A percentile compares a stretch with the other conserved stretches of the same genome.
Evolutionary conservation across 2,329 filamentous ascomycete genomes (phyloP).

Genomic region (Pseudocercospora crystallina): DNA sequence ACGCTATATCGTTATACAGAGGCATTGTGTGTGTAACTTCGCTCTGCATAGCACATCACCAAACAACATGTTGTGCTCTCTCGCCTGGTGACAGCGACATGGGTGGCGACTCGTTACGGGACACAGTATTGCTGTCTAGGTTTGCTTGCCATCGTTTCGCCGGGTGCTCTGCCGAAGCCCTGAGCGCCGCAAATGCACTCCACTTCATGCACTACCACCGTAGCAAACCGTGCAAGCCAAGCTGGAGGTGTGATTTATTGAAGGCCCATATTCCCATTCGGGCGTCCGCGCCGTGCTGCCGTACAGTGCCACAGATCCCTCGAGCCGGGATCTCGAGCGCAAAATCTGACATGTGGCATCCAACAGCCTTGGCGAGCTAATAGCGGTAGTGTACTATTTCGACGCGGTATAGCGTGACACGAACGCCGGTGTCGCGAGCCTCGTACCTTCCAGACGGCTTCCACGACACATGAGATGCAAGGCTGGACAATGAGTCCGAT

Average conservation of each 20-base stretch:
- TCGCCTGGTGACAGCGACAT: background rate
- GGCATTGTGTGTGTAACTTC: slow-evolving; percentile 1
- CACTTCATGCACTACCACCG: slow-evolving; percentile 13
- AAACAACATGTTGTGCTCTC: background rate
- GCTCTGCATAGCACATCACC: background rate
- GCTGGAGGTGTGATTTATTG: slow-evolving; percentile 1
- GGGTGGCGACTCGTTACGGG: no score
- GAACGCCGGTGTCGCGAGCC: background rate
- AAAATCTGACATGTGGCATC: slow-evolving; percentile 8
- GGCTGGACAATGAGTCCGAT: no score
- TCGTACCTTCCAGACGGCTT: slow-evolving; percentile 12
- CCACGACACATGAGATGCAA: slow-evolving; percentile 11
- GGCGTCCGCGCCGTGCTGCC: slow-evolving; percentile 8
- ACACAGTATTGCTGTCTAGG: no score
- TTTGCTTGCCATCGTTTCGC: slow-evolving; percentile 2
- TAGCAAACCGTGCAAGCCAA: slow-evolving; percentile 14
- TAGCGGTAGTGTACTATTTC: no score
- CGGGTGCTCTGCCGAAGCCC: slow-evolving; percentile 11
- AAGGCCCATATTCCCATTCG: slow-evolving; percentile 9
- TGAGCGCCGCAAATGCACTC: slow-evolving; percentile 8
- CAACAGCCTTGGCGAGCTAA: background rate
- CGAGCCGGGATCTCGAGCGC: slow-evolving; percentile 5
- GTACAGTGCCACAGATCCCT: slow-evolving; percentile 11
- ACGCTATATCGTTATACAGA: slow-evolving; percentile 4
- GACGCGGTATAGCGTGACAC: slow-evolving; percentile 1